Conservation (phyloP, 192 early-diverging fungal species). For the Podila clonocystis region DNA sequence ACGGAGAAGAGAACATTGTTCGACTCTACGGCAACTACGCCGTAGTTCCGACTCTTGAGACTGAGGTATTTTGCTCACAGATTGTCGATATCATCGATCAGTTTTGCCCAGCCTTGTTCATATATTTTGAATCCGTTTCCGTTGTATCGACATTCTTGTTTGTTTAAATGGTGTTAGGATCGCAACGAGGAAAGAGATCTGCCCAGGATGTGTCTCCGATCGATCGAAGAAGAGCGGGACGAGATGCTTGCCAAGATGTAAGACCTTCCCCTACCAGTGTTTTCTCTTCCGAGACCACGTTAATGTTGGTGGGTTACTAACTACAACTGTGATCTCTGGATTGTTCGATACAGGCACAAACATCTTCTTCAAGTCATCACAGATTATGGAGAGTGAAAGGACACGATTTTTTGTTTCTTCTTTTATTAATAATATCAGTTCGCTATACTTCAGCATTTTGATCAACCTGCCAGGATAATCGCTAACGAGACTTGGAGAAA, state of each 20-base stretch:
- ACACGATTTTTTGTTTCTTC: not conserved
- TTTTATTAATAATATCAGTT: not conserved
- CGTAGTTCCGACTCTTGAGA: not conserved
- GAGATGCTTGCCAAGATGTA: not conserved
- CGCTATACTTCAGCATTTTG: too few species aligned
- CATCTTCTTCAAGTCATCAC: not conserved
- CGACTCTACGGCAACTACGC: conserved; percentile 4
- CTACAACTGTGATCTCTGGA: too few species aligned
- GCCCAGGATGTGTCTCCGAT: not conserved
- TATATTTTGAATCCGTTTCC: too few species aligned
- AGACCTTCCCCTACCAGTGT: not conserved
- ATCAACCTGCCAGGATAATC: too few species aligned
- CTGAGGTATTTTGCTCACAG: too few species aligned
- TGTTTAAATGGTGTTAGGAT: not conserved
- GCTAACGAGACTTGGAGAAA: too few species aligned
- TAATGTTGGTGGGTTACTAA: too few species aligned
- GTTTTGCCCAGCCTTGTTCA: too few species aligned
- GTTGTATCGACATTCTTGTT: not conserved
- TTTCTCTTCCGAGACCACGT: not conserved
- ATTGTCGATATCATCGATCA: too few species aligned
- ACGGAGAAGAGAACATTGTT: conserved; percentile 39
- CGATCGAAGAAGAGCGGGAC: not conserved
- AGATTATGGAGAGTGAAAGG: not conserved
- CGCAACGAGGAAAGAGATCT: not conserved
- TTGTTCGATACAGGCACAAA: not conserved